A percentile compares a stretch with the other conserved stretches of the same genome.
Evolutionary conservation across 1,284 basidiomycete species (phyloP).

Genomic region (Schizopora paradoxa): DNA sequence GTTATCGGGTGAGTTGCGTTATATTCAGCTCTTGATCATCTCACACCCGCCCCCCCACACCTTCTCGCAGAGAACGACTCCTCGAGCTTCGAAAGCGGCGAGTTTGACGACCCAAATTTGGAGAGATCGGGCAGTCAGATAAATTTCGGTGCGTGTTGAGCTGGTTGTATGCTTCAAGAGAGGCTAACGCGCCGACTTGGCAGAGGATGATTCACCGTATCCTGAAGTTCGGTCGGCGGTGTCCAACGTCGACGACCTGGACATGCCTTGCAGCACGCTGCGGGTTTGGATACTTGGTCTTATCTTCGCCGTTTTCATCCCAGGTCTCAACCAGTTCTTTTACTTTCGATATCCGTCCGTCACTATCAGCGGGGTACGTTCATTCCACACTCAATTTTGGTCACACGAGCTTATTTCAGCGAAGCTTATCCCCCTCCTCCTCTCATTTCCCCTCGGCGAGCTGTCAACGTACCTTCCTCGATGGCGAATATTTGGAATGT

Average conservation of each 20-base stretch:
- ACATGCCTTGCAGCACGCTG: conserved; percentile 25
- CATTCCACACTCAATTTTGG: no score
- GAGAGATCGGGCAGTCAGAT: no score
- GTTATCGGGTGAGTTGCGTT: no score
- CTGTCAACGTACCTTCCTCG: conserved; percentile 23
- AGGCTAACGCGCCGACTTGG: no score
- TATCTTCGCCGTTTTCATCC: conserved; percentile 41
- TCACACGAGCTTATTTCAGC: no score
- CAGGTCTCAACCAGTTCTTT: conserved; percentile 54
- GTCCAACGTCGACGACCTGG: neutral
- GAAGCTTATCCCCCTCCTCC: conserved; percentile 21
- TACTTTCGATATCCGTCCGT: conserved; percentile 49
- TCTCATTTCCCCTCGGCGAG: conserved; percentile 28
- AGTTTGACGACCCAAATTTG: conserved; percentile 18
- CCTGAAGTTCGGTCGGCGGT: conserved; percentile 4
- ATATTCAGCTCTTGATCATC: no score
- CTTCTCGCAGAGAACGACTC: no score
- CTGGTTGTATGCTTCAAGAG: no score
- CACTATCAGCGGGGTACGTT: no score
- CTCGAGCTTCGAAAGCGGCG: no score
- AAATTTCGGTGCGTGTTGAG: no score
- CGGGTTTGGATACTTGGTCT: conserved; percentile 39
- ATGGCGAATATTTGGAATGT: conserved; percentile 25
- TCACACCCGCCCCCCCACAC: no score
- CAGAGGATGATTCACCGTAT: conserved; percentile 5